Conservation (phyloP, 345 rosid genomes). For the Erodium maritimum region DNA sequence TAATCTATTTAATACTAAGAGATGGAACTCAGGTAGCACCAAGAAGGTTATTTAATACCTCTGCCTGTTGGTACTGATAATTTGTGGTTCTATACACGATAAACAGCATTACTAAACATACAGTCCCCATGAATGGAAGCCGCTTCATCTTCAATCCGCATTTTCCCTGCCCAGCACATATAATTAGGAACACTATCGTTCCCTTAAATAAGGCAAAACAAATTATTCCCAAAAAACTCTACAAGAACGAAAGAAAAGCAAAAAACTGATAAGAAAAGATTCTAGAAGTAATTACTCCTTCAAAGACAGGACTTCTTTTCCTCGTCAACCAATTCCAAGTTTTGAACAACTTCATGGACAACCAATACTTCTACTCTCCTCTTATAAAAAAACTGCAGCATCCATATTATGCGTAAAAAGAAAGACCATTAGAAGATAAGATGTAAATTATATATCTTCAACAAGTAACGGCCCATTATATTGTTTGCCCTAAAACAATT, state of each 20-base stretch:
- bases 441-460: too few relatives aligned
- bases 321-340: not conserved
- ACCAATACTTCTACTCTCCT: not conserved
- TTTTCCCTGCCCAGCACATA: conserved; percentile 43
- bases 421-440: too few relatives aligned
- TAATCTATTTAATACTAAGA: not conserved
- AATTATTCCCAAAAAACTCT: too few relatives aligned
- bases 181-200: not conserved
- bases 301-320: not conserved
- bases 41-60: conserved; percentile 37
- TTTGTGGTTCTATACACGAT: conserved; percentile 76
- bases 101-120: conserved; percentile 63
- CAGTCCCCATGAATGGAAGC: conserved; percentile 52
- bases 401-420: too few relatives aligned
- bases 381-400: not conserved
- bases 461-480: not conserved
- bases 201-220: not conserved
- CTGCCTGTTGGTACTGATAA: conserved; percentile 62
- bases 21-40: too few relatives aligned
- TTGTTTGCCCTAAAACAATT: not conserved
- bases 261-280: not conserved
- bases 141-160: conserved; percentile 58
- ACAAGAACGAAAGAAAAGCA: too few relatives aligned
- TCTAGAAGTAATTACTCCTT: not conserved
- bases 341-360: not conserved